Evolutionary conservation across 2,329 filamentous ascomycete genomes (phyloP), one percentile per base, ranked within the genome.

Genomic region (Cadophora malorum): DNA sequence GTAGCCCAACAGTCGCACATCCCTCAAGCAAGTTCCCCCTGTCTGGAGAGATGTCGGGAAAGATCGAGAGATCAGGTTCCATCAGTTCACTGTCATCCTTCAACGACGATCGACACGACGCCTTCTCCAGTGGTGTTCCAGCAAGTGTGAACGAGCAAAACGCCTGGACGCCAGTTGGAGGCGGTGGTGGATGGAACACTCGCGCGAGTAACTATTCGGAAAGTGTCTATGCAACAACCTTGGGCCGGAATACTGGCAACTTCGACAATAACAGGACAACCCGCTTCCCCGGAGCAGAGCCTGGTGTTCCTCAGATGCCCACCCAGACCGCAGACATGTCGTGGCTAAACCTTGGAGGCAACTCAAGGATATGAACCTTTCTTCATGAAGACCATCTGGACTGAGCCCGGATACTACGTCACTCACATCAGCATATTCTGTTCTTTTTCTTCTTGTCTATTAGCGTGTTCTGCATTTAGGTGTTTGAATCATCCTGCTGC

Each of bases 261-360:
- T 74, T 66, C 52, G 55, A 58, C 35, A 73, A 52, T 56, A 69
- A 56, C 56, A 65, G 33, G 65, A 70, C 56, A 23, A 50, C 69
- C 33, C 68, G 67, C 33, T 70, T 73, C 49, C 67, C 67, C 16
- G 64, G 64, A 19, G 59, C 64, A n/a, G 35, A 63, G n/a, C 68
- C 69, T 58, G 66, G 64, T 45, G 71, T 72, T 28, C 63, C 66
- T 6, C 68, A 41, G 59, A 65, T 50, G 53, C 68, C 64, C n/a
- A 25, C 50, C 19, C 62, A 58, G 9, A 65, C 65, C 35, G 55
- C 85, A 62, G 91, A 94, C 78, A 92, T 94, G 90, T 92, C 90
- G 79, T 94, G 91, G 91, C 80, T 94, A 71, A 93, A 94, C 75
- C 83, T 94, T 21, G 89, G 88, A 49, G 71, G 65, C 61, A 67